Percentiles rank a stretch among this genome's conserved stretches.
Conservation (phyloP, 2,329 filamentous ascomycete species). For the Pestalotiopsis sp. region DNA sequence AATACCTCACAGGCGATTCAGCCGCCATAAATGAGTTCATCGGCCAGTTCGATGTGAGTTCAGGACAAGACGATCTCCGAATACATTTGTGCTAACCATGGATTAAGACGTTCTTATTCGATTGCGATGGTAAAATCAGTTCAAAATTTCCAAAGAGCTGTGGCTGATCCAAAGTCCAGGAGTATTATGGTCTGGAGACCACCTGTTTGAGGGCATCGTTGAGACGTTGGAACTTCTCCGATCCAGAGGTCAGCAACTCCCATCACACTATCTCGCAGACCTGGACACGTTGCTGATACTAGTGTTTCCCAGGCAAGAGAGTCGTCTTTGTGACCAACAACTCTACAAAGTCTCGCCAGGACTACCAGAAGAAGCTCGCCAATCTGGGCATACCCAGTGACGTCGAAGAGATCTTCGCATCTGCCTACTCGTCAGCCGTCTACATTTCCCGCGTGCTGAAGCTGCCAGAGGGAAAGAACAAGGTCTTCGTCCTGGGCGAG, state of each 20-base stretch:
- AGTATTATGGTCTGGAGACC: constrained; percentile 94
- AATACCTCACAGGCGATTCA: constrained; percentile 78
- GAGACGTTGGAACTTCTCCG: constrained; percentile 85
- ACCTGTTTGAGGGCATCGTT: constrained; percentile 81
- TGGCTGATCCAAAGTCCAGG: constrained; percentile 44
- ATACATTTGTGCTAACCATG: constrained; percentile 18
- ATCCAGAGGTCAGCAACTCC: constrained; percentile 66
- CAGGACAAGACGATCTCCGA: neutral
- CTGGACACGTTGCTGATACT: neutral
- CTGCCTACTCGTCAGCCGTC: constrained; percentile 90
- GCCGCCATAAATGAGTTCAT: constrained; percentile 81
- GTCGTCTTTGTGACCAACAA: constrained; percentile 98
- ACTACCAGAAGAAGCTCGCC: constrained; percentile 92
- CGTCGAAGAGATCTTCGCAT: constrained; percentile 92
- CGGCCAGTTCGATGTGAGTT: constrained; percentile 84
- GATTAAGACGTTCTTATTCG: constrained; percentile 83
- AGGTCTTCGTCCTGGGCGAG: constrained; percentile 94
- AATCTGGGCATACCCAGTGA: constrained; percentile 77
- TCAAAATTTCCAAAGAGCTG: neutral
- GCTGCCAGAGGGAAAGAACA: constrained; percentile 78
- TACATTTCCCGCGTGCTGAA: constrained; percentile 94
- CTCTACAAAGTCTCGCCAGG: constrained; percentile 90
- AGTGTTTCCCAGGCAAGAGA: constrained; percentile 70
- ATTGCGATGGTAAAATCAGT: constrained; percentile 86
- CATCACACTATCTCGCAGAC: neutral